These are phyloP conservation scores for Mycosphaerella sp. DNA, from an alignment of 2,329 filamentous ascomycete genomes.

Conservation along the genomic window DNA sequence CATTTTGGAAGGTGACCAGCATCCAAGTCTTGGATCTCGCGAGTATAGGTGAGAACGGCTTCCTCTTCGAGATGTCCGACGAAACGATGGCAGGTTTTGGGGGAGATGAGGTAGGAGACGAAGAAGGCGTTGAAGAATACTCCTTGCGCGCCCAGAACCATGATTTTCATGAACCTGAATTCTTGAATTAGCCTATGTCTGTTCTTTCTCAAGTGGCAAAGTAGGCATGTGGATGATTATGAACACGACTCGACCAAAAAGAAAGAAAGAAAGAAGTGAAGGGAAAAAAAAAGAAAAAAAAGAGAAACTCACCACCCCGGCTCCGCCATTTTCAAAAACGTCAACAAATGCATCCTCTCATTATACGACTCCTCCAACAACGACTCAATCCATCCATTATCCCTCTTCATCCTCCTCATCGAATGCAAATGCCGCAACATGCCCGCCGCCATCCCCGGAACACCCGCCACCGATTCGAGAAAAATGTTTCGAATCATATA, in stretches of 20 bases:
- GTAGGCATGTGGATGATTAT: no score
- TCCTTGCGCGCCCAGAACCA: conserved; percentile 88
- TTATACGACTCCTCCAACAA: conserved; percentile 35
- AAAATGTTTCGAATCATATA: conserved; percentile 81
- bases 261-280: no score
- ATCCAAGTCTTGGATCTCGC: conserved; percentile 81
- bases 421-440: conserved; percentile 87
- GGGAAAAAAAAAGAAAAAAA: no score
- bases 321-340: conserved; percentile 85
- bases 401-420: conserved; percentile 76
- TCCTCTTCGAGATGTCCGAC: conserved; percentile 97
- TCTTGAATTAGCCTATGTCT: not conserved
- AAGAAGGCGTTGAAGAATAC: conserved; percentile 97
- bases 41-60: conserved; percentile 90
- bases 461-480: conserved; percentile 87
- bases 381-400: conserved; percentile 79
- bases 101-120: conserved; percentile 76
- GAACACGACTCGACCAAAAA: no score
- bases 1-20: conserved; percentile 76
- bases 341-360: conserved; percentile 77
- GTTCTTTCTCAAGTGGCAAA: no score
- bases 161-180: conserved; percentile 69
- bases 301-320: conserved; percentile 52
- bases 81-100: conserved; percentile 85
- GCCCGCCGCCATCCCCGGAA: conserved; percentile 93